Percentiles rank a stretch among this genome's conserved stretches.
Conservation (phyloP, 2,329 filamentous ascomycete species). For the Cyphellophora attinorum region DNA sequence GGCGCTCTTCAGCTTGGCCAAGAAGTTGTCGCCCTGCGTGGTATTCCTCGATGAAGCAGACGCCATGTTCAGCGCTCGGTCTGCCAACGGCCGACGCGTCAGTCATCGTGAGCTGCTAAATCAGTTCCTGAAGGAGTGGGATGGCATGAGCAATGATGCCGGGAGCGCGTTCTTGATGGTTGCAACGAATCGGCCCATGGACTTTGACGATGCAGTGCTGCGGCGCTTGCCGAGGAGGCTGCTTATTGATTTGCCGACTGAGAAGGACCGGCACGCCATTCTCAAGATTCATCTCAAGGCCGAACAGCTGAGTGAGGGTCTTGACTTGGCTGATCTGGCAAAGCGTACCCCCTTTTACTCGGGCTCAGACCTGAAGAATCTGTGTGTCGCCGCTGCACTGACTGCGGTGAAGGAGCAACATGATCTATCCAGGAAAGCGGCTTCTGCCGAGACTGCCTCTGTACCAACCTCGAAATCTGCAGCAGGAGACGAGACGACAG, state of each 20-base stretch:
- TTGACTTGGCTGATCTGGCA: conserved; percentile 34
- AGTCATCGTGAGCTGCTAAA: conserved; percentile 86
- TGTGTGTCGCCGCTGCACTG: conserved; percentile 40
- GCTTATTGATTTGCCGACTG: conserved; percentile 38
- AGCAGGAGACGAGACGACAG: conserved; percentile 8
- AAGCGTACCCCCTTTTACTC: conserved; percentile 39
- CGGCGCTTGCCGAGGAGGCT: conserved; percentile 41
- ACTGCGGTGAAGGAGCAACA: conserved; percentile 40
- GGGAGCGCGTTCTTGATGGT: conserved; percentile 84
- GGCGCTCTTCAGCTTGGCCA: conserved; percentile 82
- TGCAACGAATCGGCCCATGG: conserved; percentile 89
- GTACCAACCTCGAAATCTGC: no score
- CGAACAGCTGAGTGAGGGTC: conserved; percentile 32
- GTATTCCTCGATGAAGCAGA: conserved; percentile 98
- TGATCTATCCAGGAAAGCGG: conserved; percentile 19
- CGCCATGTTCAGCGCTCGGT: conserved; percentile 73
- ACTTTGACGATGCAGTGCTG: conserved; percentile 60
- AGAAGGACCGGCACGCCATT: conserved; percentile 36
- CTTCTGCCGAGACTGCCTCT: not conserved
- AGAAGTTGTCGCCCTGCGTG: conserved; percentile 82
- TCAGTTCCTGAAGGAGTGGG: conserved; percentile 94
- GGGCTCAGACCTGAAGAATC: conserved; percentile 43
- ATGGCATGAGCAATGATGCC: conserved; percentile 72
- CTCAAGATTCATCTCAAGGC: conserved; percentile 40
- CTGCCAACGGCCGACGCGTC: conserved; percentile 52